Conservation (phyloP, 176 grass and related monocot genomes). For the Musa schizocarpa region DNA sequence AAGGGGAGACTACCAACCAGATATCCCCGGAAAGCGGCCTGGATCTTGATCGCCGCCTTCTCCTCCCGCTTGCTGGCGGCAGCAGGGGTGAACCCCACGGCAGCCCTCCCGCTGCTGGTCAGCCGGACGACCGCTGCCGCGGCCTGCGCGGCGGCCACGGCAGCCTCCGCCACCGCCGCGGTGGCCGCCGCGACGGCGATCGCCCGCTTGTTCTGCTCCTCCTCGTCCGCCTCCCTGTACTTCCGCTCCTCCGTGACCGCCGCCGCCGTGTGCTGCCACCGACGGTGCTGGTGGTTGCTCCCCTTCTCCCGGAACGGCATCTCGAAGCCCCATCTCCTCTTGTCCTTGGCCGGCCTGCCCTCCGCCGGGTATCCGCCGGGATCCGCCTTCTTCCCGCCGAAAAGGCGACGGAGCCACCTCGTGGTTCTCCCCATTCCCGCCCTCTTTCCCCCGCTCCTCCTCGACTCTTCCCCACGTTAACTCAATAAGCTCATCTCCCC, state of each 20-base stretch:
- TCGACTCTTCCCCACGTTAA: background rate
- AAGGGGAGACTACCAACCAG: conserved; percentile 41
- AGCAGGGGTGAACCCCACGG: background rate
- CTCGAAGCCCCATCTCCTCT: conserved; percentile 47
- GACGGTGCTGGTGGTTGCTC: conserved; percentile 5
- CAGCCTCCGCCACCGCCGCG: conserved; percentile 55
- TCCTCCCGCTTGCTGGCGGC: conserved; percentile 39
- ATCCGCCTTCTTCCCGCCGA: conserved; percentile 48
- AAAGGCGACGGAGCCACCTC: conserved; percentile 58
- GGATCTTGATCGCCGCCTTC: conserved; percentile 68
- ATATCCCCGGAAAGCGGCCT: conserved; percentile 78
- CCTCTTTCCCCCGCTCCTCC: background rate
- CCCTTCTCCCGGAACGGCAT: conserved; percentile 63
- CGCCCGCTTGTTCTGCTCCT: conserved; percentile 14
- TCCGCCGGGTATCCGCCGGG: conserved; percentile 12
- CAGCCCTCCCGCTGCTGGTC: conserved; percentile 58
- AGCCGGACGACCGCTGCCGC: conserved; percentile 73
- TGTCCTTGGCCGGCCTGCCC: conserved; percentile 30
- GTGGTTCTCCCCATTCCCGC: conserved; percentile 57
- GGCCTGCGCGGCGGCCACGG: conserved; percentile 72
- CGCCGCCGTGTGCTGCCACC: conserved; percentile 7
- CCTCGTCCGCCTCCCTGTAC: conserved; percentile 39
- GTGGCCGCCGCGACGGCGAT: conserved; percentile 12
- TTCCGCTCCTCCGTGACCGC: conserved; percentile 9
- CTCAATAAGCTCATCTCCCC: background rate